Percentiles rank a stretch among this genome's conserved stretches.
phyloP scores from a whole-genome alignment of 2,329 filamentous ascomycete species.

The Phialophora macrospora region DNA sequence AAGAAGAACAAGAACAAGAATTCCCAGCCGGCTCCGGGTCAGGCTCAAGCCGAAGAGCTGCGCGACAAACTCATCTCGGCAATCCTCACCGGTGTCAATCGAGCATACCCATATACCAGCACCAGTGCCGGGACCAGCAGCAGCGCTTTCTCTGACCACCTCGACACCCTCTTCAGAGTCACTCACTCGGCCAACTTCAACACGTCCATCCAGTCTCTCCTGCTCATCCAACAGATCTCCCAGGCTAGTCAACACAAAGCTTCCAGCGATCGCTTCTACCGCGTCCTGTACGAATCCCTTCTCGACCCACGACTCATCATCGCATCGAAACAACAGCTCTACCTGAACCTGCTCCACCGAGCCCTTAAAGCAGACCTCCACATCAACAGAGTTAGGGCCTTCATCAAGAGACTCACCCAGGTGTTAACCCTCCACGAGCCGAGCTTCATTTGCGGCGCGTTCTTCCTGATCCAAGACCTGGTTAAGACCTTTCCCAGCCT shows the following conservation, averaged over 20 bases:
- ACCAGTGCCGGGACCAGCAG: conserved; percentile 73
- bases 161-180: conserved; percentile 92
- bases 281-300: conserved; percentile 92
- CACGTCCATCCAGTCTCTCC: conserved; percentile 92
- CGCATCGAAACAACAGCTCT: conserved; percentile 94
- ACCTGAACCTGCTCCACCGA: conserved; percentile 88
- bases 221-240: conserved; percentile 92
- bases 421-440: conserved; percentile 86
- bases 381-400: conserved; percentile 89
- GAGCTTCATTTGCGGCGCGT: conserved; percentile 87
- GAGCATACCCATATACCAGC: conserved; percentile 84
- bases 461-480: conserved; percentile 85
- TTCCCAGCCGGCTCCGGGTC: conserved; percentile 37
- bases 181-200: conserved; percentile 99
- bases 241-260: conserved; percentile 69
- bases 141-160: conserved; percentile 73
- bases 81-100: conserved; percentile 90
- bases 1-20: conserved; percentile 36
- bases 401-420: conserved; percentile 91
- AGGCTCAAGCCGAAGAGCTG: conserved; percentile 67
- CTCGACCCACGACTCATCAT: conserved; percentile 84
- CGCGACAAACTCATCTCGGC: conserved; percentile 91
- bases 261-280: conserved; percentile 88
- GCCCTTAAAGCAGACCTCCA: conserved; percentile 89
- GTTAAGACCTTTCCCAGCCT: conserved; percentile 80